These are phyloP conservation scores for Fusarium tupiense DNA, from an alignment of 2,329 filamentous ascomycete genomes.

Conservation along the genomic window DNA sequence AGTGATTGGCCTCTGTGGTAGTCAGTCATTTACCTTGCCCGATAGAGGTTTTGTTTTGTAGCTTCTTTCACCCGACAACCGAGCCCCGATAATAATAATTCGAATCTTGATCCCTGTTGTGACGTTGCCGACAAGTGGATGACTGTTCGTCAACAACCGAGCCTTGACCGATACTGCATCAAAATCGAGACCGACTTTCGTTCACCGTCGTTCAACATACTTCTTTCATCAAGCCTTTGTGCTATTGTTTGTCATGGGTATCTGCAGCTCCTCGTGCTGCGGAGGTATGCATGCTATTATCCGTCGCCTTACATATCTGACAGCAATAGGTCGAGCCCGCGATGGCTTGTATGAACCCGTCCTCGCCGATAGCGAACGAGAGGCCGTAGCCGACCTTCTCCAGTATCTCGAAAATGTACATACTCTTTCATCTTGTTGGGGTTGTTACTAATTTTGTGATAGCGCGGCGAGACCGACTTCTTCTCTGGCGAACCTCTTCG, in stretches of 20 bases:
- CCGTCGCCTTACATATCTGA: constrained; percentile 23
- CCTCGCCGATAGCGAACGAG: constrained; percentile 93
- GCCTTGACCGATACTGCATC: constrained; percentile 19
- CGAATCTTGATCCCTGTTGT: constrained; percentile 35
- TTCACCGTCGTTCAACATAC: constrained; percentile 19
- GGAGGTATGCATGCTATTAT: constrained; percentile 50
- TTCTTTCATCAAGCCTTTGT: constrained; percentile 19
- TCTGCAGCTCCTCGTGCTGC: constrained; percentile 69
- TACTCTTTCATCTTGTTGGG: constrained; percentile 24
- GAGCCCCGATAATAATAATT: constrained; percentile 37
- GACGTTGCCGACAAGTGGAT: constrained; percentile 39
- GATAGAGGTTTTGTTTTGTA: constrained; percentile 18
- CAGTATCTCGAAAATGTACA: constrained; percentile 96
- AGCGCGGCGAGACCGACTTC: constrained; percentile 98
- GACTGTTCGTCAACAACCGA: constrained; percentile 31
- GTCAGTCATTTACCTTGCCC: constrained; percentile 10
- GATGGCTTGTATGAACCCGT: constrained; percentile 87
- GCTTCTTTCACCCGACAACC: constrained; percentile 27
- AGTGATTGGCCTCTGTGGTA: constrained; percentile 28
- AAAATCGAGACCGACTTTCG: constrained; percentile 18
- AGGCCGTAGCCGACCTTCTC: constrained; percentile 94
- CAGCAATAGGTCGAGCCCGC: constrained; percentile 72
- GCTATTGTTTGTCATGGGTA: constrained; percentile 62
- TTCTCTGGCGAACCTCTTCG: constrained; percentile 95
- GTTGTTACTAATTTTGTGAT: constrained; percentile 46